Evolutionary conservation across 1,139 yeast genomes (phyloP), one percentile per base, ranked within the genome.

Genomic region (Nakaseomyces uthaithaninus): DNA sequence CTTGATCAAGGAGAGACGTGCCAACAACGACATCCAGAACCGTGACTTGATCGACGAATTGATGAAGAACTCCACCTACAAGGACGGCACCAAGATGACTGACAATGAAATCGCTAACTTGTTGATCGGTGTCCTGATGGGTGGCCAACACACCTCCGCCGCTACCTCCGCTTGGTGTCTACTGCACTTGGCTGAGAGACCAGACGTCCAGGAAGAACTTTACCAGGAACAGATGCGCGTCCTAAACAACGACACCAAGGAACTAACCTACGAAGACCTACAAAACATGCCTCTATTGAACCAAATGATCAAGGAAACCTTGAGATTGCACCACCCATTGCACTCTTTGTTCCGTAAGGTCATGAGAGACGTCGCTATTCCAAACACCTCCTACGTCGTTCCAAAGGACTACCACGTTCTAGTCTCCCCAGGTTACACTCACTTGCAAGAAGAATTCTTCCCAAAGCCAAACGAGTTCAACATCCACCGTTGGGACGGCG

Each of bases 131-230:
- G 80, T 93, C 42, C 73, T 93, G 48, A 91, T 91, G 99, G 99
- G 98, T 54, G 99, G 98, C 47, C 99, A 91, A 68, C 99, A 91
- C 65, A 93, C 99, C 23, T 83, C 95, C 52, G 94, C 97, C 37
- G 75, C 97, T 20, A 91, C 98, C 19, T 84, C 95, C 37, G 84
- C 96, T 20, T 91, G 98, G 98, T 78, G 78, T 57, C 70, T 91
- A 60, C 73, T 91, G 51, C 98, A 91, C 61, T 72, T 91, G 51
- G 97, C 89, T 51, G 93, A 81, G 55, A 70, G 75, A 51, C 94
- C 94, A 33, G 80, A 84, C 33, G 66, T 89, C 44, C 95, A 86
- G 67, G 84, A 89, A 46, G 81, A 79, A 57, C 64, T 91, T 42
- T 81, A 73, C 60, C 63, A 75, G 46, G 98, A 91, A 66, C 80